phyloP scores from a whole-genome alignment of 2,329 filamentous ascomycete species.

The Trichoderma sp. region DNA sequence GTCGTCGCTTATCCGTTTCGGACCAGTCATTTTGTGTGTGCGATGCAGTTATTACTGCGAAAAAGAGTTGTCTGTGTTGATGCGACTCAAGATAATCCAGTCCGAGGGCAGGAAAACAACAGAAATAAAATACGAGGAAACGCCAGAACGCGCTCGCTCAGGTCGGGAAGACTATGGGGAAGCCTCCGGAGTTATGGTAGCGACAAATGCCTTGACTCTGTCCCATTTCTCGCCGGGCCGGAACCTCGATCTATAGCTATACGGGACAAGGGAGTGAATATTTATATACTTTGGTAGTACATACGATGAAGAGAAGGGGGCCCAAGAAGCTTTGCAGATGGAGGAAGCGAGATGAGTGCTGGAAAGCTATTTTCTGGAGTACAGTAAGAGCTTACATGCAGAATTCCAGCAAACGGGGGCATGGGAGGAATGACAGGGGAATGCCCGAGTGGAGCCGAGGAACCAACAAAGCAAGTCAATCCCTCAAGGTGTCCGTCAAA shows the following conservation, averaged over 20 bases:
- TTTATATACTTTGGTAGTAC: neutral
- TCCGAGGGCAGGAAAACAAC: neutral
- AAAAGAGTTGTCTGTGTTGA: neutral
- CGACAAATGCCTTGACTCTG: neutral
- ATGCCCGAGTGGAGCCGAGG: neutral
- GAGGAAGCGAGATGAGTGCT: conserved; percentile 3
- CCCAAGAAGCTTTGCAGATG: neutral
- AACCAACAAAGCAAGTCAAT: conserved; percentile 1
- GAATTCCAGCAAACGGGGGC: conserved; percentile 5
- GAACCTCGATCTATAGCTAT: neutral
- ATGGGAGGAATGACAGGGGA: neutral
- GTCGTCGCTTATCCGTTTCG: conserved; percentile 8
- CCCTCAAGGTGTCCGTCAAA: neutral
- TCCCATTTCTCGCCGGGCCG: conserved; percentile 17
- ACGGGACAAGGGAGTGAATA: neutral
- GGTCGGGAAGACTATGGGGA: neutral
- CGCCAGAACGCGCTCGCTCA: conserved; percentile 10
- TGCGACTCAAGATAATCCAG: neutral
- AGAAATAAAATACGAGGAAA: neutral
- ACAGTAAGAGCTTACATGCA: conserved; percentile 11
- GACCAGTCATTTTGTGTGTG: conserved; percentile 8
- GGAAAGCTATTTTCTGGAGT: neutral
- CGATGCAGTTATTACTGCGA: neutral
- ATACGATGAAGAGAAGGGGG: neutral
- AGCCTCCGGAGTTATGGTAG: neutral